phyloP scores from a whole-genome alignment of 2,329 filamentous ascomycete species.

The Trichoderma arundinaceum region DNA sequence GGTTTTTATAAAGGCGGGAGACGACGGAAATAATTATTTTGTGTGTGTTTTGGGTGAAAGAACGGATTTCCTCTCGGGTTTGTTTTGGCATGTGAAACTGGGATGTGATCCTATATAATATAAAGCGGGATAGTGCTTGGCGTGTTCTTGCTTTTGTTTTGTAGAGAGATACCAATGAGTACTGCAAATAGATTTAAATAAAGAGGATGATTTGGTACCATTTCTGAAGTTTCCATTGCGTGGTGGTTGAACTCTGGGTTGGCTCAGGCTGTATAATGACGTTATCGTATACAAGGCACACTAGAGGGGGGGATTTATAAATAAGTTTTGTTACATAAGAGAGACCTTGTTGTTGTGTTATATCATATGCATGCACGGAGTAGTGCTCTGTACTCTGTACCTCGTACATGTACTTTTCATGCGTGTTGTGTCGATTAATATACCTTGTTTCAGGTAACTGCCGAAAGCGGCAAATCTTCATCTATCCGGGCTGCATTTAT shows the following conservation, averaged over 20 bases:
- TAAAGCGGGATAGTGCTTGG: conserved; percentile 2
- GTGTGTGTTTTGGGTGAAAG: neutral
- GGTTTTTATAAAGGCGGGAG: neutral
- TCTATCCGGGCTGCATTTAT: too few relatives aligned
- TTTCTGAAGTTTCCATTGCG: neutral
- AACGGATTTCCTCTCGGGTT: conserved; percentile 1
- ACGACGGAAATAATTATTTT: neutral
- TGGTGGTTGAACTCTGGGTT: neutral
- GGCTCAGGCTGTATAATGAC: too few relatives aligned
- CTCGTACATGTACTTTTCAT: too few relatives aligned
- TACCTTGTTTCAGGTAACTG: too few relatives aligned
- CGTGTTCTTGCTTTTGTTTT: conserved; percentile 16
- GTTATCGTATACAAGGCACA: too few relatives aligned
- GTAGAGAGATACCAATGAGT: conserved; percentile 9
- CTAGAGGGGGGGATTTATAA: too few relatives aligned
- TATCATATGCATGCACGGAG: too few relatives aligned
- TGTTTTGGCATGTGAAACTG: neutral
- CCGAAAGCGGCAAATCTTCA: too few relatives aligned
- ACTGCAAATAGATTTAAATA: conserved; percentile 5
- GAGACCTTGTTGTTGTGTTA: too few relatives aligned
- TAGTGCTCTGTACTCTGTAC: too few relatives aligned
- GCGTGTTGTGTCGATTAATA: too few relatives aligned
- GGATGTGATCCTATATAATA: neutral
- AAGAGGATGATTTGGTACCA: neutral
- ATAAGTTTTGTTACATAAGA: too few relatives aligned